A percentile compares a stretch with the other conserved stretches of the same genome.
Evolutionary conservation across 2,329 filamentous ascomycete genomes (phyloP).

Genomic region (Colletotrichum limetticola): DNA sequence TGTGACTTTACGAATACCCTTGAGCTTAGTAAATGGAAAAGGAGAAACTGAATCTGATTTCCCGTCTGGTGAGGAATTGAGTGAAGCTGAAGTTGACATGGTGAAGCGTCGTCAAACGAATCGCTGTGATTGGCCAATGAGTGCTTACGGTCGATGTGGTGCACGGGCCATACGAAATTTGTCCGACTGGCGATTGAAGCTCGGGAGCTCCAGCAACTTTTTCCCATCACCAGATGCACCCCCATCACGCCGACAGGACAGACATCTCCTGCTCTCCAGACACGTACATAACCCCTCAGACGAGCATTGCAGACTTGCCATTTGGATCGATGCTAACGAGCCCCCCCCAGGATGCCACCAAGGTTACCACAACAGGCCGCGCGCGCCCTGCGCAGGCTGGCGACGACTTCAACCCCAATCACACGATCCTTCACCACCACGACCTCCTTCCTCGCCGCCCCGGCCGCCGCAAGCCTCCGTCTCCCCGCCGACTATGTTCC

Average conservation of each 20-base stretch:
- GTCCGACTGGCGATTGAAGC: slow-evolving; percentile 25
- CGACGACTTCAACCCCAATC: slow-evolving; percentile 23
- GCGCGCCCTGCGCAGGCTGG: slow-evolving; percentile 33
- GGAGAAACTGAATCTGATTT: neutral
- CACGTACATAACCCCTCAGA: slow-evolving; percentile 8
- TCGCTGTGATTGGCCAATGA: slow-evolving; percentile 29
- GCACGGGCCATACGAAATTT: slow-evolving; percentile 36
- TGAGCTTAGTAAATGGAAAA: neutral
- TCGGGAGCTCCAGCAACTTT: slow-evolving; percentile 31
- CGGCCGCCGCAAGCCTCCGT: slow-evolving; percentile 43
- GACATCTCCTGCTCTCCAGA: slow-evolving; percentile 14
- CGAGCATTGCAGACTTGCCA: too few relatives aligned
- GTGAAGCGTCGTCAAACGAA: neutral
- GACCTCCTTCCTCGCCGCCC: slow-evolving; percentile 35
- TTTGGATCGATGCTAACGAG: neutral
- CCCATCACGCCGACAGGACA: slow-evolving; percentile 16
- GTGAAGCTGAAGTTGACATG: neutral
- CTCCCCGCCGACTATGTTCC: slow-evolving; percentile 63
- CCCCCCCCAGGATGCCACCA: slow-evolving; percentile 27
- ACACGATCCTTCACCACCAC: slow-evolving; percentile 29
- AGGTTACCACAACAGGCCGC: slow-evolving; percentile 34
- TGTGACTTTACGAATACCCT: neutral
- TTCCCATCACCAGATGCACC: slow-evolving; percentile 24
- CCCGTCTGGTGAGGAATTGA: neutral
- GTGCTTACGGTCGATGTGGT: neutral